Base-by-base conservation (phyloP, 805 yeast species). In the Zygosaccharomyces rouxii region DNA sequence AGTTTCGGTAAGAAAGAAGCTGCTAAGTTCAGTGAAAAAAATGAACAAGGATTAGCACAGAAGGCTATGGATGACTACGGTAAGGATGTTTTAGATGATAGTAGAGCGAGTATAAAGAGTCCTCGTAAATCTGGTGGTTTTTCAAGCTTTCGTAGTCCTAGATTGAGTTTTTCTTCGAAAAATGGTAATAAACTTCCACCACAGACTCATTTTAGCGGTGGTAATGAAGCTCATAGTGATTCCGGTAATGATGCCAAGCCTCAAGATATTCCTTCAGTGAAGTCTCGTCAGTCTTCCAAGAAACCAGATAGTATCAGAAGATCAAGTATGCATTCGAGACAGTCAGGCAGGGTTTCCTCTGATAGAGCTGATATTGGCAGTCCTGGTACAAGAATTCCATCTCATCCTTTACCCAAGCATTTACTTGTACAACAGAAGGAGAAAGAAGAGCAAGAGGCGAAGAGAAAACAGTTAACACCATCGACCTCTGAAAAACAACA, bases 31-130 rank as follows among this genome's bases (percentile, higher is more conserved):
- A 33, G 14, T 33, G 37, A 9, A 5, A 33, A 33, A 16, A 16
- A 16, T 16, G 30, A 44, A 37, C 28, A 25, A 38, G 54, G 54
- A 26, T 35, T 51, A 3, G 45, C 48, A 4, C 38, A 47, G 18
- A 42, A 47, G 11, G 47, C 44, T 35, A 42, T 51, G 51, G 38
- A 51, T 14, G 49, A 51, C 18, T 47, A 47, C 35, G 54, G 51
- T 10, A 35, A 46, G 22, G 54, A 47, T 5, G 41, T 44, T 23
- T 33, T 47, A 26, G 49, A 49, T 14, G 39, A 43, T 23, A 13
- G 21, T 10, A 19, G 23, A 7, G 26, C 21, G 14, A 41, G 44
- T 29, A 11, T 29, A 18, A 28, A 41, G 14, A 19, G 37, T 29
- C 37, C 44, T 33, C 31, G 44, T n/a, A 41, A 41, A 33, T 41